Evolutionary conservation across 148 eudicot genomes (phyloP), one percentile per base, ranked within the genome.

Genomic region (Dysphania ambrosioides): DNA sequence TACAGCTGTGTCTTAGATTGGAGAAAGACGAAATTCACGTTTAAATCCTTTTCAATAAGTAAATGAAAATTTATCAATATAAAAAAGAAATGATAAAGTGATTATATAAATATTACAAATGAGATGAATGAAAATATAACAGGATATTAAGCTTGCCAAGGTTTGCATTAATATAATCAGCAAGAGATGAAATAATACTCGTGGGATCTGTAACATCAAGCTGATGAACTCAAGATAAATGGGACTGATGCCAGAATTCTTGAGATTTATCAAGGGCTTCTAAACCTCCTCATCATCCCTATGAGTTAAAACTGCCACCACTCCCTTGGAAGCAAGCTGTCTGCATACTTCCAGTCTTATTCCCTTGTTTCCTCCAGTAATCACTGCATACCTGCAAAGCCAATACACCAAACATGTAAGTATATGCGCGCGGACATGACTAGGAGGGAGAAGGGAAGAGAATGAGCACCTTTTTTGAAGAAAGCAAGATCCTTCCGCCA

Each of bases 81-180:
- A 36, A 36, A 36, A 36, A 4, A 36, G 2, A 36, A 36, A 36
- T 8, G 40, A 36, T 1, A 8, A 47, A 47, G 53, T 47, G 16
- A 10, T 4, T 10, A 44, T 12, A 19, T 47, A 4, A 42, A 42
- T 47, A 47, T 0, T 47, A 47, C 53, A n/a, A n/a, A n/a, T n/a
- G n/a, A n/a, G n/a, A n/a, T n/a, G n/a, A n/a, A n/a, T n/a, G n/a
- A n/a, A n/a, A n/a, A n/a, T n/a, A n/a, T 82, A 88, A 89, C 85
- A 88, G 78, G 62, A 88, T 88, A 78, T 88, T 89, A 58, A 88
- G 91, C 73, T 79, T 88, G 41, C 89, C 85, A 38, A 79, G 82
- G 70, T 80, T 72, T 15, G 77, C 18, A 68, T 77, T 74, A 65
- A 88, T 53, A 41, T 84, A 88, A 31, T 73, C 81, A 55, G 73